Evolutionary conservation across 345 rosid genomes (phyloP).

Genomic region (Fremontodendron californicum): DNA sequence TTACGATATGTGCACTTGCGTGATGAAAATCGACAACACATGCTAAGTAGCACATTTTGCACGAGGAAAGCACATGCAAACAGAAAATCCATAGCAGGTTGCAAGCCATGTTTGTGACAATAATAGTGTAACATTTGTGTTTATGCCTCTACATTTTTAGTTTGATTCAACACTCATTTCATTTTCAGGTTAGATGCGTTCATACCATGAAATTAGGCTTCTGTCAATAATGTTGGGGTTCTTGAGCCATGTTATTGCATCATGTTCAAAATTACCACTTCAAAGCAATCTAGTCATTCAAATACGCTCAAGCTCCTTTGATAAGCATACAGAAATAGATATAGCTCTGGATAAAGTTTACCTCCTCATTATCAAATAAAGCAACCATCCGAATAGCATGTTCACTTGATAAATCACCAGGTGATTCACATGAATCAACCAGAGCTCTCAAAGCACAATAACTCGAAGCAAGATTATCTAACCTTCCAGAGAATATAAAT

Average conservation of each 20-base stretch:
- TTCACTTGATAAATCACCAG: slow-evolving; percentile 51
- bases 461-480: slow-evolving; percentile 92
- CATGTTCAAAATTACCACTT: slow-evolving; percentile 2
- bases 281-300: not conserved
- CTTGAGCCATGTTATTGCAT: not conserved
- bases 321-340: slow-evolving; percentile 14
- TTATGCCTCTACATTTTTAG: not conserved
- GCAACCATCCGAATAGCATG: slow-evolving; percentile 80
- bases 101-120: not conserved
- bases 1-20: too few relatives aligned
- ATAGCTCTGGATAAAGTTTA: slow-evolving; percentile 27
- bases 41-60: not conserved
- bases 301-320: not conserved
- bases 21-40: too few relatives aligned
- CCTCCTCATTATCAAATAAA: slow-evolving; percentile 97
- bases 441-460: slow-evolving; percentile 88
- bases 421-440: slow-evolving; percentile 63
- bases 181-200: not conserved
- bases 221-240: not conserved
- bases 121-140: not conserved
- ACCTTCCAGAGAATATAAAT: slow-evolving; percentile 91
- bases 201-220: slow-evolving; percentile 6
- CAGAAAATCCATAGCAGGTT: not conserved
- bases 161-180: not conserved
- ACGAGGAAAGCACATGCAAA: not conserved